These are phyloP conservation scores for Collybia nuda DNA, from an alignment of 768 basidiomycete genomes.

Conservation along the genomic window DNA sequence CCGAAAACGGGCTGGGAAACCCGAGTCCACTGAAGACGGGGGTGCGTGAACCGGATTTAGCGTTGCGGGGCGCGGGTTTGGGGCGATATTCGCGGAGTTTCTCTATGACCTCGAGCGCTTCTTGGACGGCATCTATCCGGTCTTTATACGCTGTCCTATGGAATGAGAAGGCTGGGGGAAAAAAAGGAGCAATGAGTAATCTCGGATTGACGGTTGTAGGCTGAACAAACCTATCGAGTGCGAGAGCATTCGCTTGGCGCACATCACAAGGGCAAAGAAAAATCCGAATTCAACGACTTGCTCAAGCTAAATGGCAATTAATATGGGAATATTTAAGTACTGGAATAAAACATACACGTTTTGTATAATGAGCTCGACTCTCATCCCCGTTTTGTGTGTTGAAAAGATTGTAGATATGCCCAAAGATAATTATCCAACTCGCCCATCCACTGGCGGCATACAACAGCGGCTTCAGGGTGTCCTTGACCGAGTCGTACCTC, in stretches of 20 bases:
- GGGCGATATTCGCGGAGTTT: conserved; percentile 67
- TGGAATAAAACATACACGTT: conserved; percentile 35
- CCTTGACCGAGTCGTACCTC: conserved; percentile 68
- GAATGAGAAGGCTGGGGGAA: conserved; percentile 70
- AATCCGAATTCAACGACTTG: conserved; percentile 74
- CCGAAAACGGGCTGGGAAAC: conserved; percentile 31
- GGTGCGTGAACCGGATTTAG: conserved; percentile 40
- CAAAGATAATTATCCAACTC: conserved; percentile 77
- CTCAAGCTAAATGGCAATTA: conserved; percentile 36
- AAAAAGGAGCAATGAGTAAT: background rate
- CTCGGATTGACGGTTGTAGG: background rate
- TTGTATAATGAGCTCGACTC: conserved; percentile 63
- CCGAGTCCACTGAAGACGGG: conserved; percentile 37
- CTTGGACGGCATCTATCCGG: conserved; percentile 57
- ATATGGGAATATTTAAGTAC: background rate
- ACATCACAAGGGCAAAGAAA: conserved; percentile 67
- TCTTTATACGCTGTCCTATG: conserved; percentile 78
- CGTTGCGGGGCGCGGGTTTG: conserved; percentile 26
- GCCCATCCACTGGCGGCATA: conserved; percentile 72
- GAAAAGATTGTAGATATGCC: conserved; percentile 60
- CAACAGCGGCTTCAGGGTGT: conserved; percentile 67
- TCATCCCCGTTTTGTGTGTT: conserved; percentile 29
- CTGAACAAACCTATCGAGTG: conserved; percentile 51
- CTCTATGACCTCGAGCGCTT: conserved; percentile 61
- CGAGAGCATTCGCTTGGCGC: conserved; percentile 64